These are phyloP conservation scores for Microdochium bolleyi DNA, from an alignment of 2,329 filamentous ascomycete genomes.

Conservation along the genomic window DNA sequence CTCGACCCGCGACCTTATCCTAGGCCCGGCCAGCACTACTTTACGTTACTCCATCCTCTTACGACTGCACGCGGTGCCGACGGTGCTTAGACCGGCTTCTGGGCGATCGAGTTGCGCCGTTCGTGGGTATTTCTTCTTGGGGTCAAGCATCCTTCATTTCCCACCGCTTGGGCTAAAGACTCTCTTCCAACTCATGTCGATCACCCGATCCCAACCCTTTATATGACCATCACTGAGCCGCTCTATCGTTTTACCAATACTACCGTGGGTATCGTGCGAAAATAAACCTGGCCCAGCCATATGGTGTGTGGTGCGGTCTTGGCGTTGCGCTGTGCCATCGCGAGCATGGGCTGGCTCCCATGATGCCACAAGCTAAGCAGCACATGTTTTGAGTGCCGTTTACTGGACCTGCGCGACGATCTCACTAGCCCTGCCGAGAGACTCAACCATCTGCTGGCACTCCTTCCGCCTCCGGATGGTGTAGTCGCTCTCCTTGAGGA, in stretches of 20 bases:
- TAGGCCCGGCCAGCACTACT: background rate
- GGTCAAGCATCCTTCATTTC: no score
- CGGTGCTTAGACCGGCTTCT: no score
- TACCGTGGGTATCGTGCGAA: background rate
- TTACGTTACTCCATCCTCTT: background rate
- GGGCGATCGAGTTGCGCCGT: no score
- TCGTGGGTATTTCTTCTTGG: no score
- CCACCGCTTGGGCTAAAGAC: no score
- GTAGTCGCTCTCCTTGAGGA: slow-evolving; percentile 97
- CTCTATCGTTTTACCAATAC: background rate
- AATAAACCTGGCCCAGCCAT: background rate
- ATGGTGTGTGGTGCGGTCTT: no score
- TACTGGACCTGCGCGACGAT: slow-evolving; percentile 81
- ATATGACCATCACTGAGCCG: background rate
- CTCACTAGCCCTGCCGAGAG: slow-evolving; percentile 79
- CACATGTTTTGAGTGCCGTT: background rate
- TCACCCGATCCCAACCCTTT: background rate
- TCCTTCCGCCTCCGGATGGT: slow-evolving; percentile 92
- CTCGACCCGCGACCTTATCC: no score
- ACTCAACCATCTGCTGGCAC: slow-evolving; percentile 99
- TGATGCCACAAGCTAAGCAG: background rate
- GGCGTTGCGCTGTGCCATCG: background rate
- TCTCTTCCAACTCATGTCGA: no score
- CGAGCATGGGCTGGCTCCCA: background rate
- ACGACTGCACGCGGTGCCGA: background rate